A percentile compares a stretch with the other conserved stretches of the same genome.
phyloP scores from a whole-genome alignment of 805 yeast species.

The Cyberlindnera bimundalis region DNA sequence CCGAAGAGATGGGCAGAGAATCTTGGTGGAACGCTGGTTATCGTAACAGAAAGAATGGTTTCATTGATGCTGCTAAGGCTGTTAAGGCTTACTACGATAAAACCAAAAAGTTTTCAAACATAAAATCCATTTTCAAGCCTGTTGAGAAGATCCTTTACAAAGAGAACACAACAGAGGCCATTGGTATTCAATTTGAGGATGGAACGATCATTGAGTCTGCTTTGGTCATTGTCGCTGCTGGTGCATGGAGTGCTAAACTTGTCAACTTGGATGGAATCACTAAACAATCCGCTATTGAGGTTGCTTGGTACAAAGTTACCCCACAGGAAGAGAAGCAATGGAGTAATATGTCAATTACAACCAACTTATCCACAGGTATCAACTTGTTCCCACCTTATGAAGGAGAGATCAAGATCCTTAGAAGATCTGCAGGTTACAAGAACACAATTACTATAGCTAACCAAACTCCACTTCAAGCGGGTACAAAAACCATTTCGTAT shows the following conservation, averaged over 20 bases:
- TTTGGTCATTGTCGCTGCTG: slow-evolving; percentile 18
- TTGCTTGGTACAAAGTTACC: slow-evolving; percentile 17
- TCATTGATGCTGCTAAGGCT: slow-evolving; percentile 17
- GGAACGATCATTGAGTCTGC: slow-evolving; percentile 6
- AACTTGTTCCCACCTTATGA: slow-evolving; percentile 19
- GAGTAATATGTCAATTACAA: slow-evolving; percentile 16
- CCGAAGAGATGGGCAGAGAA: slow-evolving; percentile 19
- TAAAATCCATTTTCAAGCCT: slow-evolving; percentile 10
- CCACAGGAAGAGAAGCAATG: slow-evolving; percentile 12
- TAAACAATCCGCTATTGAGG: slow-evolving; percentile 16
- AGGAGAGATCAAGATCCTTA: slow-evolving; percentile 15
- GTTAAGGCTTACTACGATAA: slow-evolving; percentile 14
- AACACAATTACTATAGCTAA: slow-evolving; percentile 9
- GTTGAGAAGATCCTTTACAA: slow-evolving; percentile 14
- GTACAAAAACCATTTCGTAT: slow-evolving; percentile 8
- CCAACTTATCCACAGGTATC: slow-evolving; percentile 17
- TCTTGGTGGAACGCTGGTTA: slow-evolving; percentile 19
- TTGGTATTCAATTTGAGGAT: slow-evolving; percentile 13
- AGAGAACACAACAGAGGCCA: slow-evolving; percentile 15
- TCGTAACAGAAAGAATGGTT: slow-evolving; percentile 11
- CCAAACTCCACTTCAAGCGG: slow-evolving; percentile 3
- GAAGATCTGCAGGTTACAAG: slow-evolving; percentile 17
- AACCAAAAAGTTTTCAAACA: slow-evolving; percentile 9
- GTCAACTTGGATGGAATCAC: slow-evolving; percentile 14
- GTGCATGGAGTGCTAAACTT: slow-evolving; percentile 20